phyloP scores from a whole-genome alignment of 345 rosid species.

The Mangifera indica region DNA sequence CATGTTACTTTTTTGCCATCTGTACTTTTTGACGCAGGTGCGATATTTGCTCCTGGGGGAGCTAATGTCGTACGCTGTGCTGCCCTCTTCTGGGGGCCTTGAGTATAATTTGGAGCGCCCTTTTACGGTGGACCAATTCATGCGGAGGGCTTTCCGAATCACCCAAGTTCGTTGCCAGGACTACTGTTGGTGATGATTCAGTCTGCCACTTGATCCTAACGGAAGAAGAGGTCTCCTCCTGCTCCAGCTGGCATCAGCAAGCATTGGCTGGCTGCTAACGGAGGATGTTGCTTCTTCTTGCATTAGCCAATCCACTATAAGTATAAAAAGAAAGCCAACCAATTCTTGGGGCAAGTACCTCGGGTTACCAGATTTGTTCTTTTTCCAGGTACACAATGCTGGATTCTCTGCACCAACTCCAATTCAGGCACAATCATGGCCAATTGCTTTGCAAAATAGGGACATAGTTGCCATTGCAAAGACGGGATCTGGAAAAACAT shows the following conservation, averaged over 20 bases:
- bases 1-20: slow-evolving; percentile 64
- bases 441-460: slow-evolving; percentile 81
- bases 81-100: slow-evolving; percentile 64
- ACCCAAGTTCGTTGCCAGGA: slow-evolving; percentile 73
- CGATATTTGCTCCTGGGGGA: slow-evolving; percentile 99
- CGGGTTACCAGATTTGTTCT: slow-evolving; percentile 53
- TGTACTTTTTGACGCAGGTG: slow-evolving; percentile 96
- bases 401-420: slow-evolving; percentile 97
- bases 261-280: slow-evolving; percentile 71
- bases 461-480: slow-evolving; percentile 97
- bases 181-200: slow-evolving; percentile 82
- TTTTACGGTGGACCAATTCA: slow-evolving; percentile 67
- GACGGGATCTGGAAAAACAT: slow-evolving; percentile 96
- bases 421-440: slow-evolving; percentile 99
- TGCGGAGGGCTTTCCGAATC: slow-evolving; percentile 68
- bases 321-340: slow-evolving; percentile 38
- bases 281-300: slow-evolving; percentile 99
- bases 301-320: slow-evolving; percentile 49
- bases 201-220: slow-evolving; percentile 63
- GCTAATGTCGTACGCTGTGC: slow-evolving; percentile 99
- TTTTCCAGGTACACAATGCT: slow-evolving; percentile 88
- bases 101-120: slow-evolving; percentile 78
- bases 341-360: slow-evolving; percentile 51
- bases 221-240: slow-evolving; percentile 96
- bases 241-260: slow-evolving; percentile 82